Conservation (phyloP, 768 basidiomycete genomes). For the Rhodotorula kratochvilovae region DNA sequence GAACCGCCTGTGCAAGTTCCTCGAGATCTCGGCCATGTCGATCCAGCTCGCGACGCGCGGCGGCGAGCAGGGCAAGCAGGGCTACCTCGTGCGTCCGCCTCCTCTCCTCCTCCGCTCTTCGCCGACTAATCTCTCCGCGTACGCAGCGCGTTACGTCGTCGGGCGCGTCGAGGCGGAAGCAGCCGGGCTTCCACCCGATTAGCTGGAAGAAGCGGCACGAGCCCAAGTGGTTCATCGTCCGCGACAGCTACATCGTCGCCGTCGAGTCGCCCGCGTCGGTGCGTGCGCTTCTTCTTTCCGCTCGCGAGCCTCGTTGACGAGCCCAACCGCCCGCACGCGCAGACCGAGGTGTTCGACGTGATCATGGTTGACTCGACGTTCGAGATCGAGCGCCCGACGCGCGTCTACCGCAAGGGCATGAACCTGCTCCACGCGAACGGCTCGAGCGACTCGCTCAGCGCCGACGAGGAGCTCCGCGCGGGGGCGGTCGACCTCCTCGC, state of each 20-base stretch:
- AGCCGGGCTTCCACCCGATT: constrained; percentile 51
- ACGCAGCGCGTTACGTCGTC: constrained; percentile 56
- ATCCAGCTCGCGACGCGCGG: constrained; percentile 66
- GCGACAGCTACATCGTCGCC: constrained; percentile 85
- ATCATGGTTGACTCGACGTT: constrained; percentile 88
- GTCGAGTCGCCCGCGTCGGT: constrained; percentile 83
- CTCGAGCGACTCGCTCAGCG: constrained; percentile 9
- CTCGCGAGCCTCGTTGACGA: background rate
- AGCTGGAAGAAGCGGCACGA: constrained; percentile 54
- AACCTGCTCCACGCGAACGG: constrained; percentile 56
- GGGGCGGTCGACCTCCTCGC: constrained; percentile 8
- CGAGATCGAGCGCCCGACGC: constrained; percentile 77
- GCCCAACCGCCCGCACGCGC: background rate
- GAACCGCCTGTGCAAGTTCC: constrained; percentile 80
- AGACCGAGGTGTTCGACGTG: constrained; percentile 87
- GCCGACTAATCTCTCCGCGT: background rate
- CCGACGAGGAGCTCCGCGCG: constrained; percentile 3
- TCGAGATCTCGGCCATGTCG: constrained; percentile 86
- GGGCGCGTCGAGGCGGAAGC: constrained; percentile 58
- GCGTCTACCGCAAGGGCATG: constrained; percentile 81
- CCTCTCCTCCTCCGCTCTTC: constrained; percentile 37
- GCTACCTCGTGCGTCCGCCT: constrained; percentile 56
- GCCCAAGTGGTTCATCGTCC: constrained; percentile 81
- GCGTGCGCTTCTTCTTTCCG: constrained; percentile 32
- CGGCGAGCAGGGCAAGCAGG: constrained; percentile 85